Base-by-base conservation (phyloP, 805 yeast species). In the Metschnikowia koreensis region DNA sequence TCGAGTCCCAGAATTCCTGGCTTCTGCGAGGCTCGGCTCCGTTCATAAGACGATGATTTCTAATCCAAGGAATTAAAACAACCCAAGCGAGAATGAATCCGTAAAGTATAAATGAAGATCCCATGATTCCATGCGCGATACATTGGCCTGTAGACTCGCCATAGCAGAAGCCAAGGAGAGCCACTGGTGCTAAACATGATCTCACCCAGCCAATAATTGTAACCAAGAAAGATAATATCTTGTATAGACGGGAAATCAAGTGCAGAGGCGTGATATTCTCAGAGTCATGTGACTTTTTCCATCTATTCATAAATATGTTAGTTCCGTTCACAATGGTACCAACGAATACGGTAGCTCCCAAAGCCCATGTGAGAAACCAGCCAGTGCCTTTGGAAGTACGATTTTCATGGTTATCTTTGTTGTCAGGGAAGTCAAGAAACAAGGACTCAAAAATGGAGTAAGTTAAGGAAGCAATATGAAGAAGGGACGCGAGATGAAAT, bases 51-150 rank as follows among this genome's bases (percentile, higher is more conserved):
- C 55, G 61, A 55, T 76, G 81, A 60, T 81, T 70, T 44, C 89
- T 71, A 60, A 91, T 66, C 92, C 94, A 83, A 4, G 94, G 93
- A 4, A 89, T 70, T 8, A 83, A 79, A 48, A 93, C 74, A 61
- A 89, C 84, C 61, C 83, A 66, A 2, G 82, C 66, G 59, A 89
- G 76, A 10, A 90, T 69, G 54, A 86, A 83, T 4, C 97, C 96
- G 66, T 93, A 93, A 4, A 77, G 69, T 10, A 93, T 79, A 60
- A 93, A 93, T 0, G 96, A 86, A 26, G 89, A 80, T 0, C 98
- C 98, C 98, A 93, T 93, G 54, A 93, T 89, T 5, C 97, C 97
- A 66, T 93, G 98, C 0, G 98, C 98, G 39, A 91, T 81, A 67
- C 98, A 93, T 69, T 93, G 98, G 26, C 98, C 98, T 0, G 96